Percentiles rank a stretch among this genome's conserved stretches.
These are phyloP conservation scores for Spironucleus salmonicida DNA, from an alignment of 208 protist species.

Conservation along the genomic window DNA sequence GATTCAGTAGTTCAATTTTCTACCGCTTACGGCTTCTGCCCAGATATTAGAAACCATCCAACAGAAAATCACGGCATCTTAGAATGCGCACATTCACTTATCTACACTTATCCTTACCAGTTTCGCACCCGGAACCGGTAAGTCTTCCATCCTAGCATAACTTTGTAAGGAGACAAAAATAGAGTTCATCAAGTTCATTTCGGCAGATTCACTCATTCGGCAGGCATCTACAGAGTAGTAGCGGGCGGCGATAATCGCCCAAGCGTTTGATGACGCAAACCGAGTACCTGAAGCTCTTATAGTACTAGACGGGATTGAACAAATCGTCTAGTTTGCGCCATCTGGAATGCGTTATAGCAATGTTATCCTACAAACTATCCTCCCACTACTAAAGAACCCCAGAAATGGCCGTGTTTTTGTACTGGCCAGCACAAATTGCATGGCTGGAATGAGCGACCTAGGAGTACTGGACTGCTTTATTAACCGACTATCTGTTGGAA, in stretches of 20 bases:
- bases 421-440: no score
- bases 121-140: conserved; percentile 60
- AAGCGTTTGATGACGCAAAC: conserved; percentile 91
- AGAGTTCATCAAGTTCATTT: conserved; percentile 87
- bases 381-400: background rate
- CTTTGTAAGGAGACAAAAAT: conserved; percentile 66
- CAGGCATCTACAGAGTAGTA: conserved; percentile 48
- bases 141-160: conserved; percentile 77
- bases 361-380: conserved; percentile 69
- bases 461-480: no score
- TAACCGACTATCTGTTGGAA: no score
- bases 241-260: conserved; percentile 36
- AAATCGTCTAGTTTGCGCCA: conserved; percentile 71
- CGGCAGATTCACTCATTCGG: conserved; percentile 67
- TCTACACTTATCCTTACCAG: background rate
- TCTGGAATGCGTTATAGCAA: conserved; percentile 93
- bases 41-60: background rate
- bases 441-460: no score
- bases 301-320: conserved; percentile 90
- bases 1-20: background rate
- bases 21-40: background rate
- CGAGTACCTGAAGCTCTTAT: conserved; percentile 79
- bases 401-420: no score
- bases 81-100: background rate
- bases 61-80: background rate